A percentile compares a stretch with the other conserved stretches of the same genome.
These are phyloP conservation scores for Eucalyptus pauciflora DNA, from an alignment of 345 rosid genomes.

Conservation along the genomic window DNA sequence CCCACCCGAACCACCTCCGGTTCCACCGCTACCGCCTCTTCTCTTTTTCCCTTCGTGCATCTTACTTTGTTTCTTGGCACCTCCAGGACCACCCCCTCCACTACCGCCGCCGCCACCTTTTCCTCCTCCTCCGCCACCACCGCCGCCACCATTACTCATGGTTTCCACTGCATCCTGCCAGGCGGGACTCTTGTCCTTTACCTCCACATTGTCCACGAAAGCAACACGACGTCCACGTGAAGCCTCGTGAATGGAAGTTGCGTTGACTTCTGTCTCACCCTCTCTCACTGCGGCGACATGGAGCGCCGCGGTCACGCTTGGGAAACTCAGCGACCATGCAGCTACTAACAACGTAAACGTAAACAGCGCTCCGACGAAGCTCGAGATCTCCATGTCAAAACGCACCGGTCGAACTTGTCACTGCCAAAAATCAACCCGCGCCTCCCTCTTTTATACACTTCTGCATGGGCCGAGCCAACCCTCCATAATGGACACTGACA, in stretches of 20 bases:
- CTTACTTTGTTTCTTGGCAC: not conserved
- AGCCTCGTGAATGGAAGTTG: not conserved
- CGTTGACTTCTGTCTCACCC: not conserved
- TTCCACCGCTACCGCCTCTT: constrained; percentile 1
- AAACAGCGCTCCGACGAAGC: not conserved
- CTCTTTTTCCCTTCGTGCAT: not conserved
- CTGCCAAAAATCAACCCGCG: not conserved
- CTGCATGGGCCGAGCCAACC: not conserved
- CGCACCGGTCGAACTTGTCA: not conserved
- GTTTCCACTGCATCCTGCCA: not conserved
- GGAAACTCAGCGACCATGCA: not conserved
- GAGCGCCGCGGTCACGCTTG: not conserved
- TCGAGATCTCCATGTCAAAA: not conserved
- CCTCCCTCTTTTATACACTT: not conserved
- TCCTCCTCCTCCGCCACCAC: not conserved
- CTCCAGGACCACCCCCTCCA: constrained; percentile 1
- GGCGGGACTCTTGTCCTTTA: not conserved
- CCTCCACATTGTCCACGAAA: not conserved
- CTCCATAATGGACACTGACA: not conserved
- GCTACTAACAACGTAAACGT: not conserved
- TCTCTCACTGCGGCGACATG: not conserved
- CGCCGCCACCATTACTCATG: not conserved
- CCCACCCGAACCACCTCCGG: not conserved
- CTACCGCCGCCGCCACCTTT: not conserved
- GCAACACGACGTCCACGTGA: not conserved